Base-by-base conservation (phyloP, 2,329 filamentous ascomycete species). In the Paecilomyces formosus region DNA sequence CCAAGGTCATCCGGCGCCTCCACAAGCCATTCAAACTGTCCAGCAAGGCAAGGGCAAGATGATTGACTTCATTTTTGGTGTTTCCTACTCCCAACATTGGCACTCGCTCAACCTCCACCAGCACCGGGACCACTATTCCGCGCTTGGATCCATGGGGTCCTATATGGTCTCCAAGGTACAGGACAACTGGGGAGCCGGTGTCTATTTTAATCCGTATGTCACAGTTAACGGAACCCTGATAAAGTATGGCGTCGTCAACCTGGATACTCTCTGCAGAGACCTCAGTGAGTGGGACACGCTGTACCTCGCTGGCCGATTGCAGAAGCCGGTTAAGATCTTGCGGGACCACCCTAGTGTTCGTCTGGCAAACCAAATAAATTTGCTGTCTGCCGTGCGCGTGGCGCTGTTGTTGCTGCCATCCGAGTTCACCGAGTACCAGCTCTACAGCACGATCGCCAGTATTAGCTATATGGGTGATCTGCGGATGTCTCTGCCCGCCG, bases 61-160 rank as follows among this genome's bases (percentile, higher is more conserved):
- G 87, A 96, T 99, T 63, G 94, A 99, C 76, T 96, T 99, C 72
- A 95, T 99, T 65, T 94, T 99, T 71, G 94, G 93, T 26, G 93
- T 97, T 11, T 90, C 90, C 1, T 90, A 96, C 73, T 91, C 89
- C 1, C 89, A 99, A 71, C 94, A 99, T 76, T 99, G 93, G 90
- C 94, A 99, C 76, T 92, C 89, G 33, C 81, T 99, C 61, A 99
- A 99, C 69, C 80, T 99, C 18, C 82, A 83, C 63, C 88, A 97
- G 72, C 89, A 99, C 70, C 88, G 90, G 7, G 83, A 95, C 67
- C 94, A 99, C 74, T 99, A 99, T 76, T 97, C 93, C 1, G 87
- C 84, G 11, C 79, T 99, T 21, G 90, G 89, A 1, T 88, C 86
- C 13, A 76, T 97, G 21, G 93, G 93, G 1, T 97, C 92, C 1